phyloP scores from a whole-genome alignment of 2,329 filamentous ascomycete species.

The Elsinoe arachidis region DNA sequence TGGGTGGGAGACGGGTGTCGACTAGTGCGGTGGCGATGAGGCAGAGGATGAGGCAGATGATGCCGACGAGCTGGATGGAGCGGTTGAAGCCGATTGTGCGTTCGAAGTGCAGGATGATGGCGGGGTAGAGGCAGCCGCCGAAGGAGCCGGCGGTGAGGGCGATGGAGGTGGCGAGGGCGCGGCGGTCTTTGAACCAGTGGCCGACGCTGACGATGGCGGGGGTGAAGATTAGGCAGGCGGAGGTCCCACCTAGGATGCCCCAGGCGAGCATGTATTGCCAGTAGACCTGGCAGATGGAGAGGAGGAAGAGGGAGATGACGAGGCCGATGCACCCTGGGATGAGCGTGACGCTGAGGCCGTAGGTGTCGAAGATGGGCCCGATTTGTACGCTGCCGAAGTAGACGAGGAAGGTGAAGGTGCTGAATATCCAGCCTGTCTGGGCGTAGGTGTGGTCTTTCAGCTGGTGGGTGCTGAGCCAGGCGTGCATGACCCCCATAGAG shows the following conservation, averaged over 20 bases:
- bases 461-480: constrained; percentile 67
- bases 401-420: constrained; percentile 70
- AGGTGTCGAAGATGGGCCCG: constrained; percentile 78
- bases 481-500: constrained; percentile 68
- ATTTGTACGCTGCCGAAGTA: constrained; percentile 82
- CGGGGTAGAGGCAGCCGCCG: constrained; percentile 41
- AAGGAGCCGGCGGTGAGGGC: constrained; percentile 59
- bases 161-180: constrained; percentile 73
- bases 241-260: constrained; percentile 64
- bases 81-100: constrained; percentile 39
- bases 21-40: constrained; percentile 34
- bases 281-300: constrained; percentile 66
- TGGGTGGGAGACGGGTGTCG: constrained; percentile 36
- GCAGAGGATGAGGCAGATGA: constrained; percentile 38
- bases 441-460: constrained; percentile 58
- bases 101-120: constrained; percentile 38
- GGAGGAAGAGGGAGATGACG: constrained; percentile 54
- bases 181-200: constrained; percentile 69
- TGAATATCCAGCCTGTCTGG: constrained; percentile 79
- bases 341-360: constrained; percentile 69
- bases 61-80: constrained; percentile 39
- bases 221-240: constrained; percentile 73
- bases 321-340: constrained; percentile 56
- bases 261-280: constrained; percentile 83
- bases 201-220: constrained; percentile 71